These are phyloP conservation scores for Brassica rapa DNA, from an alignment of 345 rosid species.

Conservation along the genomic window DNA sequence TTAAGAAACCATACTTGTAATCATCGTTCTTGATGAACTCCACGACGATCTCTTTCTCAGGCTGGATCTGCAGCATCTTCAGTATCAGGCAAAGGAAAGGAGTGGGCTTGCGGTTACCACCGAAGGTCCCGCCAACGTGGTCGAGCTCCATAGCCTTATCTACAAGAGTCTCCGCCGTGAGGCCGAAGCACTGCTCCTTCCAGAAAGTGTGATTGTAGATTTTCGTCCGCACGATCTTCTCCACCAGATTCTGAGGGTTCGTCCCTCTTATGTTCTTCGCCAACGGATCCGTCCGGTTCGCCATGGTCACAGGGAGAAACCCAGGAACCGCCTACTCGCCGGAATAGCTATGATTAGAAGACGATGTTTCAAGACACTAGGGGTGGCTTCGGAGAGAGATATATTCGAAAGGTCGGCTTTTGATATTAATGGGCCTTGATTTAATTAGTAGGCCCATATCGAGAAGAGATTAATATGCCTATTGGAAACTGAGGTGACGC, in stretches of 20 bases:
- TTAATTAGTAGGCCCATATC: constrained; percentile 1
- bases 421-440: neutral
- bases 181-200: constrained; percentile 94
- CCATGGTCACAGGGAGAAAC: constrained; percentile 43
- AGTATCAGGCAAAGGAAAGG: constrained; percentile 80
- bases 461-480: constrained; percentile 8
- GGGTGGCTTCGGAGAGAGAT: neutral
- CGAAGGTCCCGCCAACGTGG: constrained; percentile 79
- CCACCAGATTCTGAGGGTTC: constrained; percentile 85
- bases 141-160: constrained; percentile 96
- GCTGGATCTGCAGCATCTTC: constrained; percentile 97
- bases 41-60: constrained; percentile 88
- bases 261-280: constrained; percentile 88
- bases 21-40: constrained; percentile 92
- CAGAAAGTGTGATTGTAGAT: constrained; percentile 82
- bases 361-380: neutral
- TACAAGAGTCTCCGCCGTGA: constrained; percentile 85
- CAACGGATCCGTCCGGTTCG: constrained; percentile 86
- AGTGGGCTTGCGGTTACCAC: constrained; percentile 85
- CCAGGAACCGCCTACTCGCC: constrained; percentile 1
- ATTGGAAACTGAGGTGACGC: constrained; percentile 19
- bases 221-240: constrained; percentile 73
- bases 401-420: neutral
- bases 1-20: constrained; percentile 59
- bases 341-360: neutral